Base-by-base conservation (phyloP, 108 stramenopile genomes). In the Pseudonitzschia multistriata region DNA sequence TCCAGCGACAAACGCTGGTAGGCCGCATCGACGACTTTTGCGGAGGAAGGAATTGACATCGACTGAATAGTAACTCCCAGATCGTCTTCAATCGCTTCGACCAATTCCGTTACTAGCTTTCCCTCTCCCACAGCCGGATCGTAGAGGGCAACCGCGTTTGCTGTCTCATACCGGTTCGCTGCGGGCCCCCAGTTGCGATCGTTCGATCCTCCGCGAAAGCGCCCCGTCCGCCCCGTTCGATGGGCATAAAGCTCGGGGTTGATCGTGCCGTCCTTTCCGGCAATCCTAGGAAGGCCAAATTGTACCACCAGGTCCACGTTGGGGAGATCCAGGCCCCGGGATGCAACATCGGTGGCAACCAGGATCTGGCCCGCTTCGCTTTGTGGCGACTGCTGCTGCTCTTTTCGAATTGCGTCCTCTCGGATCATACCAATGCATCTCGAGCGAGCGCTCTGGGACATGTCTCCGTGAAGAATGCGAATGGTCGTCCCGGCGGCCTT, bases 151-250 rank as follows among this genome's bases (percentile, higher is more conserved):
- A 99, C 90, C 5, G 95, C 89, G 49, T 84, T 78, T 14, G 82
- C 80, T 5, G 57, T 59, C 57, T 33, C 4, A n/a, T 35, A 59
- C 2, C 57, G 31, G 34, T 59, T 59, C 15, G 25, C 49, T 65
- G 53, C 67, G 71, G 47, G 67, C 24, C 92, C 72, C 30, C 97
- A 98, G 67, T 83, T 75, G 3, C 89, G 85, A 66, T 94, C 82
- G 22, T 97, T 96, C 1, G 97, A 97, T 13, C 8, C 54, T 14
- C 22, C 50, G 19, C 76, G 72, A 40, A 79, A 79, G 28, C 98
- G 80, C 6, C 98, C 99, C 45, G 96, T 96, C 27, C 98, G 89
- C 15, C 99, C 99, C 75, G 98, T 97, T 5, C 99, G 86, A 80
- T 99, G 99, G 31, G 98, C 88, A 83, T 99, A 97, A 19, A 96